phyloP scores from a whole-genome alignment of 208 protist genomes.

The Leishmania mexicana region DNA sequence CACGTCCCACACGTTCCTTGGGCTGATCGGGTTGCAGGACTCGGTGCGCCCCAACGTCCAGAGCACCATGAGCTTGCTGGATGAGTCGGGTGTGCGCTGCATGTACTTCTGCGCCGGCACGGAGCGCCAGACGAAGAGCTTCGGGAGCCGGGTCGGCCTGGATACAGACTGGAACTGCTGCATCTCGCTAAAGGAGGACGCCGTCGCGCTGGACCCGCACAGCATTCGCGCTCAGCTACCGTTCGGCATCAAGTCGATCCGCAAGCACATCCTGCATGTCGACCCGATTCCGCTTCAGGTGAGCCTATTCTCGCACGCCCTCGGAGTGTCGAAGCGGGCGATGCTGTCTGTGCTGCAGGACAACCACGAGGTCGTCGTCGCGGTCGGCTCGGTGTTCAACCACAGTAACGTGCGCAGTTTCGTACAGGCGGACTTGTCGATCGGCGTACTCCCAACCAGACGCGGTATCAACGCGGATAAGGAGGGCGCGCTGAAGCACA shows the following conservation, averaged over 20 bases:
- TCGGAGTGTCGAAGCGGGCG: constrained; percentile 76
- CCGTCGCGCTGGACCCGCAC: constrained; percentile 77
- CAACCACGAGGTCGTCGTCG: constrained; percentile 94
- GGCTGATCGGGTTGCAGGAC: constrained; percentile 86
- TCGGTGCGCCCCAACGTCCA: constrained; percentile 87
- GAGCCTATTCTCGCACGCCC: constrained; percentile 93
- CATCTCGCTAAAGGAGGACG: constrained; percentile 90
- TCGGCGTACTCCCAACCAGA: constrained; percentile 88
- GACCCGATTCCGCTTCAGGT: constrained; percentile 96
- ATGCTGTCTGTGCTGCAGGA: constrained; percentile 95
- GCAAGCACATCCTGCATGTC: constrained; percentile 92
- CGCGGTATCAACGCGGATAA: constrained; percentile 72
- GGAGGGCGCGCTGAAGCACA: constrained; percentile 56
- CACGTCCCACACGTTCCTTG: constrained; percentile 89
- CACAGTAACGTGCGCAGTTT: constrained; percentile 93
- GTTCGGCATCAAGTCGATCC: constrained; percentile 93
- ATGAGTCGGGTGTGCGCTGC: constrained; percentile 93
- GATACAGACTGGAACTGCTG: constrained; percentile 97
- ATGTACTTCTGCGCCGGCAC: constrained; percentile 92
- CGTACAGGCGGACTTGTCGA: constrained; percentile 89
- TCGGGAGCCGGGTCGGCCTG: constrained; percentile 90
- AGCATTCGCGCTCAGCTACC: constrained; percentile 94
- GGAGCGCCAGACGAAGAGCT: constrained; percentile 89
- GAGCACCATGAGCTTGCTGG: constrained; percentile 68
- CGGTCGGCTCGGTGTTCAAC: constrained; percentile 91